A percentile compares a stretch with the other conserved stretches of the same genome.
phyloP scores from a whole-genome alignment of 2,329 filamentous ascomycete genomes.

The Fusarium dimerum region DNA sequence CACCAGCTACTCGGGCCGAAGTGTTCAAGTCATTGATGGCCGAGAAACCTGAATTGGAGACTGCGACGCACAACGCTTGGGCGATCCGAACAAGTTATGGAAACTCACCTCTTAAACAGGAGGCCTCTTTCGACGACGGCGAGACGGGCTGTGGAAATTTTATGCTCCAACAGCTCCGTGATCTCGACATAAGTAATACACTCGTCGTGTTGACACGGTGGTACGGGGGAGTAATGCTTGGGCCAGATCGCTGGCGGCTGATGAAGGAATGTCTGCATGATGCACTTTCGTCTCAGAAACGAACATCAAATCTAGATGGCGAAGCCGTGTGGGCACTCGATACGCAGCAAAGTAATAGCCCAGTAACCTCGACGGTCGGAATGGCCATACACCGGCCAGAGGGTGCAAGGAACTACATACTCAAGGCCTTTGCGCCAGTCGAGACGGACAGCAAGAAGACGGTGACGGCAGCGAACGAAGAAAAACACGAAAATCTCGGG shows the following conservation, averaged over 20 bases:
- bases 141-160: conserved; percentile 60
- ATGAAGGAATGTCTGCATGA: conserved; percentile 60
- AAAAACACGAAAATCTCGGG: conserved; percentile 70
- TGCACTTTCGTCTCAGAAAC: conserved; percentile 51
- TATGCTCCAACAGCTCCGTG: conserved; percentile 54
- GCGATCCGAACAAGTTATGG: conserved; percentile 40
- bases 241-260: conserved; percentile 62
- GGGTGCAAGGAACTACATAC: conserved; percentile 60
- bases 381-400: conserved; percentile 77
- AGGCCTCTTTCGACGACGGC: conserved; percentile 62
- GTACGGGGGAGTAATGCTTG: conserved; percentile 64
- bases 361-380: conserved; percentile 43
- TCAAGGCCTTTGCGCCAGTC: conserved; percentile 59
- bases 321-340: conserved; percentile 65
- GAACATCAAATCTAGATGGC: conserved; percentile 40
- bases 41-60: conserved; percentile 50
- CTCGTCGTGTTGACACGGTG: conserved; percentile 62
- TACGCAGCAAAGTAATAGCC: conserved; percentile 47
- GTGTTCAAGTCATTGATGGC: conserved; percentile 51
- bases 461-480: conserved; percentile 50
- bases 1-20: conserved; percentile 42
- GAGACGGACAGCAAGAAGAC: conserved; percentile 36
- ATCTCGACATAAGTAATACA: conserved; percentile 50
- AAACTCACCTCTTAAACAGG: conserved; percentile 43
- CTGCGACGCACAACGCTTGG: conserved; percentile 62